Evolutionary conservation across 176 grass and related monocot species (phyloP).

Genomic region (Avena atlantica): DNA sequence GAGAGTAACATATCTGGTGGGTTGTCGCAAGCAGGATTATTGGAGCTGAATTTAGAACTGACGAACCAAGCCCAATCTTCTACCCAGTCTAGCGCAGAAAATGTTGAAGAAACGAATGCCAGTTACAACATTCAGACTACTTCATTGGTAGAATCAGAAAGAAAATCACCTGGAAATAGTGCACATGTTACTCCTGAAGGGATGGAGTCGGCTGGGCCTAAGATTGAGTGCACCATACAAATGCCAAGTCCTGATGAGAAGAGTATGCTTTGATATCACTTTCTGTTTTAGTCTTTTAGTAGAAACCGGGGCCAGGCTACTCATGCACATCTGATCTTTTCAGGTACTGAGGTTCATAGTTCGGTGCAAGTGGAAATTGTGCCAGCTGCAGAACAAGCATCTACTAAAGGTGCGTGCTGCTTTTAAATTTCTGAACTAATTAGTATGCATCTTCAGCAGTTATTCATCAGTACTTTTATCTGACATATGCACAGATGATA

Average conservation of each 20-base stretch:
- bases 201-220: background rate
- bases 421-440: constrained; percentile 23
- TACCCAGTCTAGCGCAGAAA: constrained; percentile 25
- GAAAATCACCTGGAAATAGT: constrained; percentile 14
- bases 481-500: constrained; percentile 43
- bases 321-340: constrained; percentile 37
- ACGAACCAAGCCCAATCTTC: constrained; percentile 27
- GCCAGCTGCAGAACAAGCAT: constrained; percentile 15
- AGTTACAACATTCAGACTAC: constrained; percentile 3
- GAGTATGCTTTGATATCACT: constrained; percentile 15
- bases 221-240: background rate
- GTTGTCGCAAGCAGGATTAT: background rate
- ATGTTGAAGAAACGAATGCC: constrained; percentile 31
- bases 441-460: background rate
- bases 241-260: constrained; percentile 6
- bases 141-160: constrained; percentile 30
- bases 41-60: constrained; percentile 16
- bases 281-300: background rate
- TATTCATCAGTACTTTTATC: constrained; percentile 7
- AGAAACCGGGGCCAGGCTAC: background rate
- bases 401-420: constrained; percentile 34
- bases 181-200: constrained; percentile 17
- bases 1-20: constrained; percentile 24
- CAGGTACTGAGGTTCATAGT: constrained; percentile 40
- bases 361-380: constrained; percentile 21